These are phyloP conservation scores for Coix lacrymajobi DNA, from an alignment of 176 grass and related monocot species.

Conservation along the genomic window DNA sequence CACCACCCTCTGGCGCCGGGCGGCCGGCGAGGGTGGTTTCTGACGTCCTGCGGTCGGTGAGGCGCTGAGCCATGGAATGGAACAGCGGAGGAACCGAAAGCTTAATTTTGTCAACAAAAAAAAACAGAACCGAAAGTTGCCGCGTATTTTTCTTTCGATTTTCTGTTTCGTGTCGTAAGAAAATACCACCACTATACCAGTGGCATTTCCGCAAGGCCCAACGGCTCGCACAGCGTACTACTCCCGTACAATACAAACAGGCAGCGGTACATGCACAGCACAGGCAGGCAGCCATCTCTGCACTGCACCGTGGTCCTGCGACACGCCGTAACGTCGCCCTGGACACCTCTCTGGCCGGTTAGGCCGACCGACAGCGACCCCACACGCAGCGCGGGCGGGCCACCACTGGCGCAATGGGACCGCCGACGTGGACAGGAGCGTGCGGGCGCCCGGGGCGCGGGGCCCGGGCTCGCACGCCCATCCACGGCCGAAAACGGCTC, in stretches of 20 bases:
- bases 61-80: background rate
- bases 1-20: background rate
- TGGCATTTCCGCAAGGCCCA: background rate
- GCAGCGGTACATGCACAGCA: background rate
- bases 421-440: constrained; percentile 16
- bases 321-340: constrained; percentile 8
- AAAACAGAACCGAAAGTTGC: too few species aligned
- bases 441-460: too few species aligned
- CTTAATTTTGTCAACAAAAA: too few species aligned
- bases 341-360: background rate
- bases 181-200: too few species aligned
- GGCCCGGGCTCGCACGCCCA: background rate
- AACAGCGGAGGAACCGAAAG: background rate
- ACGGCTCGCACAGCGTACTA: background rate
- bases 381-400: background rate
- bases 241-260: background rate
- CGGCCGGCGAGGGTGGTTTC: background rate
- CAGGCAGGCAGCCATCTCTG: too few species aligned
- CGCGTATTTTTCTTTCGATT: too few species aligned
- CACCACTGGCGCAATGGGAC: background rate
- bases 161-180: too few species aligned
- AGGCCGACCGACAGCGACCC: background rate
- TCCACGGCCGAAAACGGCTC: constrained; percentile 11
- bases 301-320: constrained; percentile 6
- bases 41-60: background rate